These are phyloP conservation scores for Ogataea paraovalis DNA, from an alignment of 805 yeast species.

Conservation along the genomic window DNA sequence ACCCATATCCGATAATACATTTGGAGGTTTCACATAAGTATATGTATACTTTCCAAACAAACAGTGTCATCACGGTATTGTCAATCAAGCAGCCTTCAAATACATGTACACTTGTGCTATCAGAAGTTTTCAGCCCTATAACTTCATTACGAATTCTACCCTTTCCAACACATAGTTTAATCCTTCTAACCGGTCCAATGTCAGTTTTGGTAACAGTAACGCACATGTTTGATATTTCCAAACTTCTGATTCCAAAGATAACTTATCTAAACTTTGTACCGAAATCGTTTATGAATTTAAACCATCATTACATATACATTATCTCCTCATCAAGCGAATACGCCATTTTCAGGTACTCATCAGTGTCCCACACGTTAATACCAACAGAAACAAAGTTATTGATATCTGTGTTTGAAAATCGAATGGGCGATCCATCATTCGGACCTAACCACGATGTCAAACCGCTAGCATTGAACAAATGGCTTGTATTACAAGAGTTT, in stretches of 20 bases:
- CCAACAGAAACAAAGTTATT: slow-evolving; percentile 11
- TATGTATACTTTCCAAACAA: neutral
- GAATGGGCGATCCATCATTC: slow-evolving; percentile 16
- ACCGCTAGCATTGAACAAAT: slow-evolving; percentile 6
- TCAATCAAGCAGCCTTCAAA: neutral
- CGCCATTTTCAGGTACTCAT: slow-evolving; percentile 15
- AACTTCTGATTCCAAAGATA: neutral
- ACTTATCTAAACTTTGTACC: neutral
- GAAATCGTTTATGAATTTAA: neutral
- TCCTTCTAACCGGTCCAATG: neutral
- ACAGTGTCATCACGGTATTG: neutral
- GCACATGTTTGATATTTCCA: neutral
- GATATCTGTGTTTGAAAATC: slow-evolving; percentile 3
- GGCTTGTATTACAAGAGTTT: slow-evolving; percentile 25
- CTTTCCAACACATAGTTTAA: neutral
- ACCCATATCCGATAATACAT: neutral
- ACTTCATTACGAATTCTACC: neutral
- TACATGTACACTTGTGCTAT: neutral
- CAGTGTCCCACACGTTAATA: slow-evolving; percentile 2
- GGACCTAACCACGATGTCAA: slow-evolving; percentile 21
- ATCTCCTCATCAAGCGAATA: slow-evolving; percentile 19
- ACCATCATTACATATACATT: slow-evolving; percentile 10
- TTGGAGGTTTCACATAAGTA: neutral
- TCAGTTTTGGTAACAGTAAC: neutral
- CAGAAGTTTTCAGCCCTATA: neutral